These are phyloP conservation scores for Brassica hybrid DNA, from an alignment of 441 rosid species.

Conservation along the genomic window DNA sequence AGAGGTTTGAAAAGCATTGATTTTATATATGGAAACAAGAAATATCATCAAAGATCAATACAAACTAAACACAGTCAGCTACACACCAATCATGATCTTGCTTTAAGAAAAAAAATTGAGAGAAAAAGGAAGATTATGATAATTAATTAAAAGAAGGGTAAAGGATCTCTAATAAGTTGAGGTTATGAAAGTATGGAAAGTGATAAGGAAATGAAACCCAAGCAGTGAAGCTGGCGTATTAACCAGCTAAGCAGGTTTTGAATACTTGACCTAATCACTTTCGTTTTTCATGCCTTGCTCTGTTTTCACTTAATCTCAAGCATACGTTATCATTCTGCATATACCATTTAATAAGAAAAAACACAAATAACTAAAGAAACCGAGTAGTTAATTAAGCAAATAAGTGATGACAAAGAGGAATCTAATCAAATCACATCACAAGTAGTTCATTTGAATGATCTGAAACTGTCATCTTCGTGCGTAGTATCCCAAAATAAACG, in stretches of 20 bases:
- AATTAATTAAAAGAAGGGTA: not conserved
- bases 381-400: constrained; percentile 26
- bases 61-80: not conserved
- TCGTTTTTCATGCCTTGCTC: constrained; percentile 29
- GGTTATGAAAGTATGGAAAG: constrained; percentile 7
- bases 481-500: constrained; percentile 15
- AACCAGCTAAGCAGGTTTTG: not conserved
- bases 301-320: constrained; percentile 36
- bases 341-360: not conserved
- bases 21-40: constrained; percentile 1
- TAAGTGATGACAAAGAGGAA: constrained; percentile 6
- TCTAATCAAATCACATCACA: constrained; percentile 6
- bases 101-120: not conserved
- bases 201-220: too few species aligned
- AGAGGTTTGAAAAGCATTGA: not conserved
- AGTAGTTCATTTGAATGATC: constrained; percentile 21
- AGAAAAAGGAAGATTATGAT: not conserved
- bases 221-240: too few species aligned
- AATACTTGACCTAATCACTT: constrained; percentile 43
- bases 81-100: constrained; percentile 15
- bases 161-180: not conserved
- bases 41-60: constrained; percentile 7
- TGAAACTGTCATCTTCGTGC: constrained; percentile 7
- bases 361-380: constrained; percentile 1
- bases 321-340: constrained; percentile 23